Evolutionary conservation across 441 rosid genomes (phyloP).

Genomic region (Populus hybrid): DNA sequence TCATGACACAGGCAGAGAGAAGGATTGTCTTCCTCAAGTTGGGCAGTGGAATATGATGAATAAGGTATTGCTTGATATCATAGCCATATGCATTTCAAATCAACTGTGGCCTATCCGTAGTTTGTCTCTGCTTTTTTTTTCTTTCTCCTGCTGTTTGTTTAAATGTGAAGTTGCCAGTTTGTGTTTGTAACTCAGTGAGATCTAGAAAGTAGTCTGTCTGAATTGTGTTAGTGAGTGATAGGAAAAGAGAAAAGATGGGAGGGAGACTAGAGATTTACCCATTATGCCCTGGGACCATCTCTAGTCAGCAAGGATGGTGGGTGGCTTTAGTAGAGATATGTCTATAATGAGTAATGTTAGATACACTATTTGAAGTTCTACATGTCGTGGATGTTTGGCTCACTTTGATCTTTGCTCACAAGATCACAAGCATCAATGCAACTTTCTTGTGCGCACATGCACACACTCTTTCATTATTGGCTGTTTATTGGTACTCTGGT

Average conservation of each 20-base stretch:
- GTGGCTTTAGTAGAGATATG: background rate
- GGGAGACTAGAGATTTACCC: background rate
- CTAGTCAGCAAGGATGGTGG: background rate
- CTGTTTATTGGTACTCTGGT: background rate
- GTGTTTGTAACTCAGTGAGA: background rate
- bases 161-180: background rate
- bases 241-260: background rate
- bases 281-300: background rate
- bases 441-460: background rate
- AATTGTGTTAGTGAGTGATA: background rate
- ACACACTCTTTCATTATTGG: background rate
- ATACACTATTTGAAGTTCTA: background rate
- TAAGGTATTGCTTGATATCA: background rate
- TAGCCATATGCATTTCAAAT: background rate
- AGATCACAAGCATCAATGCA: background rate
- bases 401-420: background rate
- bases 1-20: conserved; percentile 5
- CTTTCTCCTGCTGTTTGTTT: background rate
- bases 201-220: background rate
- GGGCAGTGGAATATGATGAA: conserved; percentile 11
- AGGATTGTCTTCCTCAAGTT: conserved; percentile 7
- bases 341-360: background rate
- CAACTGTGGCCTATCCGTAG: background rate
- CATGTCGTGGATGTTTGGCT: background rate
- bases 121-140: background rate